phyloP scores from a whole-genome alignment of 2,329 filamentous ascomycete genomes.

The Colletotrichum lupini region DNA sequence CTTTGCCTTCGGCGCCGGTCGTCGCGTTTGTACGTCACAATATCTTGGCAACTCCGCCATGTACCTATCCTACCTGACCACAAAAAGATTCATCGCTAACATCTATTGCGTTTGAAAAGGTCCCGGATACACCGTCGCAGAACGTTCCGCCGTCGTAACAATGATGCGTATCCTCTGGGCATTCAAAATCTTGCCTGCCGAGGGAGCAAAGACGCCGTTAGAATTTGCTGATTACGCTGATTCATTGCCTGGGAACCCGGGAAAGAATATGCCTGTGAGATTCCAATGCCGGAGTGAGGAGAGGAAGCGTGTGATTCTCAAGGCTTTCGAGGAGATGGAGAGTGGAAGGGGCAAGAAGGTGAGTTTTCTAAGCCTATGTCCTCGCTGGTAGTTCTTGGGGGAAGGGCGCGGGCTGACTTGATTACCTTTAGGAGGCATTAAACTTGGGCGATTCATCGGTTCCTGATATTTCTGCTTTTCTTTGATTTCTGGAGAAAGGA shows the following conservation, averaged over 20 bases:
- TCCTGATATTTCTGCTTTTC: neutral
- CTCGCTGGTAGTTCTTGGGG: too few species aligned
- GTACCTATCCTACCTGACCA: too few species aligned
- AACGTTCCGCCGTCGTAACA: neutral
- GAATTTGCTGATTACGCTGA: neutral
- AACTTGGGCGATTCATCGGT: neutral
- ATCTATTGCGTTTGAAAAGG: neutral
- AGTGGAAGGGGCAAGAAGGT: neutral
- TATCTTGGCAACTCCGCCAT: neutral
- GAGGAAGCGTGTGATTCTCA: neutral
- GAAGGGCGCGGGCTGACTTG: neutral
- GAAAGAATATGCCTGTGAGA: neutral
- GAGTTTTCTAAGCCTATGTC: neutral
- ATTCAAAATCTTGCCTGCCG: neutral
- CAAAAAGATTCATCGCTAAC: too few species aligned
- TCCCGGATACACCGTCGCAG: neutral
- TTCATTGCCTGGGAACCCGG: neutral
- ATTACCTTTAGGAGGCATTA: neutral
- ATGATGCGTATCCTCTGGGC: neutral
- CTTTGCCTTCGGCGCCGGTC: slow-evolving; percentile 45
- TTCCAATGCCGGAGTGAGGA: neutral
- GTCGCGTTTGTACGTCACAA: slow-evolving; percentile 32
- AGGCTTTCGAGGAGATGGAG: neutral
- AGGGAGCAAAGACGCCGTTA: neutral
- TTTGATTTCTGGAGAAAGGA: neutral